Evolutionary conservation across 2,329 filamentous ascomycete genomes (phyloP).

Genomic region (Claviceps capensis): DNA sequence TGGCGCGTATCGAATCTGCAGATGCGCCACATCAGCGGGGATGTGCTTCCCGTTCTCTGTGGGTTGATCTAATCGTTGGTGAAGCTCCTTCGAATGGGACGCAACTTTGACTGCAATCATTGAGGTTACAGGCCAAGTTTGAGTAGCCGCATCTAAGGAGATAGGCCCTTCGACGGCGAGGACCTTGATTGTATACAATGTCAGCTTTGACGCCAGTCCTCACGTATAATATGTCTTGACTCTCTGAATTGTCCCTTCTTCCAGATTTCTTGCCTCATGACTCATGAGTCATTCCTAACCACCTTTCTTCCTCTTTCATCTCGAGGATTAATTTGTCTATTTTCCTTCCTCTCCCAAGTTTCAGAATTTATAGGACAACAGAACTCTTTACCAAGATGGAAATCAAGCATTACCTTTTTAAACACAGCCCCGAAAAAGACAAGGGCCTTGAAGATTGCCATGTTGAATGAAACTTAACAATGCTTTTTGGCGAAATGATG

Average conservation of each 20-base stretch:
- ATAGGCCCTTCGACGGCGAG: background rate
- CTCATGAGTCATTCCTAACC: no score
- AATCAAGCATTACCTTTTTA: background rate
- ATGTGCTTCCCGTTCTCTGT: no score
- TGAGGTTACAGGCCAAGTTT: background rate
- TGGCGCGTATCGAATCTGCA: background rate
- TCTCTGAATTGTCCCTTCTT: no score
- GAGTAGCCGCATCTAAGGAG: background rate
- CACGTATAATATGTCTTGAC: background rate
- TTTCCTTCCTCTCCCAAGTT: no score
- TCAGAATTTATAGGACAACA: no score
- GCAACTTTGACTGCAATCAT: background rate
- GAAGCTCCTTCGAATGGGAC: no score
- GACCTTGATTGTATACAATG: background rate
- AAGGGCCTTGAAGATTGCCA: background rate
- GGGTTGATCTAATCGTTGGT: no score
- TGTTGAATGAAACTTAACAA: background rate
- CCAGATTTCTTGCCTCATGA: no score
- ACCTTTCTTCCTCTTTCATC: no score
- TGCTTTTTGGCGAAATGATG: no score
- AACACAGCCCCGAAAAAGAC: background rate
- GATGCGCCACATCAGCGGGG: background rate
- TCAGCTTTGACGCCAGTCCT: background rate
- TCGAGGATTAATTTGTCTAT: no score
- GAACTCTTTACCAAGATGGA: background rate